These are phyloP conservation scores for Tricholoma flavovirens DNA, from an alignment of 768 basidiomycete genomes.

Conservation along the genomic window DNA sequence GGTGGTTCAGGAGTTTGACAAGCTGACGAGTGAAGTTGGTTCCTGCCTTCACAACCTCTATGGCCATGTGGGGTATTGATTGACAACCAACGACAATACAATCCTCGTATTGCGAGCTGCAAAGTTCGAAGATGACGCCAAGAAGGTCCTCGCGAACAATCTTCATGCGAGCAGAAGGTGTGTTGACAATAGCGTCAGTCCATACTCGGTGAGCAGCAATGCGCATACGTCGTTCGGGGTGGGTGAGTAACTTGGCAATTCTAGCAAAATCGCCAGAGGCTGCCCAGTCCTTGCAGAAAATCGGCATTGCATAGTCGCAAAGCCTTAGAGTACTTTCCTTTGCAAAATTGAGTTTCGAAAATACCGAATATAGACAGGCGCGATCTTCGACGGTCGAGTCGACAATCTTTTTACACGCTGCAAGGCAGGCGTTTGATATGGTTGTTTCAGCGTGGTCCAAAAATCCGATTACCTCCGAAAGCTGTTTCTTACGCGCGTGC, in stretches of 20 bases:
- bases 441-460: conserved; percentile 11
- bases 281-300: conserved; percentile 15
- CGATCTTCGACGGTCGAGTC: conserved; percentile 14
- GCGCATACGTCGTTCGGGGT: conserved; percentile 12
- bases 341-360: conserved; percentile 12
- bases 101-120: conserved; percentile 13
- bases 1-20: conserved; percentile 10
- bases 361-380: conserved; percentile 9
- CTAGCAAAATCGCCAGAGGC: conserved; percentile 9
- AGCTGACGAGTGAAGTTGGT: conserved; percentile 7
- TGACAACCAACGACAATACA: conserved; percentile 8
- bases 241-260: conserved; percentile 8
- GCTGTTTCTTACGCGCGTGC: conserved; percentile 10
- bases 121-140: conserved; percentile 12
- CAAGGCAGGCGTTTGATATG: conserved; percentile 11
- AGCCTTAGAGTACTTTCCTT: conserved; percentile 15
- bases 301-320: conserved; percentile 14
- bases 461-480: conserved; percentile 8
- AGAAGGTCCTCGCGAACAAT: conserved; percentile 10
- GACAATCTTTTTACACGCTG: conserved; percentile 13
- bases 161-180: conserved; percentile 10
- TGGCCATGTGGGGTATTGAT: conserved; percentile 10
- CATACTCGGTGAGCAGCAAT: conserved; percentile 12
- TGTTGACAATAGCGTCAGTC: conserved; percentile 9
- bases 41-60: conserved; percentile 12